Evolutionary conservation across 2,329 filamentous ascomycete genomes (phyloP).

Genomic region (Microthyrium microscopicum): DNA sequence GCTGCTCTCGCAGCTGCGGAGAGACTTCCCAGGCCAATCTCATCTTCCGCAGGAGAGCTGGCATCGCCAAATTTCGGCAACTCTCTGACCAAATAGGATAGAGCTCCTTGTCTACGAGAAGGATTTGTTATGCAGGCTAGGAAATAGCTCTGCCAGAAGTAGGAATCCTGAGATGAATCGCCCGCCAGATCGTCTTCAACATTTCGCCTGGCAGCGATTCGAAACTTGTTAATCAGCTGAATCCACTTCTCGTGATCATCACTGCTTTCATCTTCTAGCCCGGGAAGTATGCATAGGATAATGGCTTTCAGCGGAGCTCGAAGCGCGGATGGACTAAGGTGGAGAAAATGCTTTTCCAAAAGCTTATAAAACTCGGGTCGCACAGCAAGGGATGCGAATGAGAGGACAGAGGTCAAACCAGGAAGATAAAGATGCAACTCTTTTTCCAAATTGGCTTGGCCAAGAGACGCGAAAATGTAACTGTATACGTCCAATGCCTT

Average conservation of each 20-base stretch:
- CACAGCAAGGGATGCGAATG: constrained; percentile 86
- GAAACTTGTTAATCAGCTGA: constrained; percentile 61
- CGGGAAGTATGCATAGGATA: constrained; percentile 75
- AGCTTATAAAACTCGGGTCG: constrained; percentile 72
- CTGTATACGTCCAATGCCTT: constrained; percentile 90
- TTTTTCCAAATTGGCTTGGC: constrained; percentile 57
- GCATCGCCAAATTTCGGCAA: constrained; percentile 50
- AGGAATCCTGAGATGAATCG: constrained; percentile 47
- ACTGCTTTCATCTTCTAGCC: constrained; percentile 86
- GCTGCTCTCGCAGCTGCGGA: constrained; percentile 45
- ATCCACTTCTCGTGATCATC: constrained; percentile 91
- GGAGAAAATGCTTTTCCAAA: constrained; percentile 64
- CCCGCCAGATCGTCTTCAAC: constrained; percentile 28
- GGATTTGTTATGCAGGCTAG: constrained; percentile 81
- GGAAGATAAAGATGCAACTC: constrained; percentile 82
- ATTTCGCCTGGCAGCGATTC: constrained; percentile 35
- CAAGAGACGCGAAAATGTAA: constrained; percentile 75
- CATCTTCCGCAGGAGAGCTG: constrained; percentile 12
- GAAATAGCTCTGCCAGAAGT: constrained; percentile 98
- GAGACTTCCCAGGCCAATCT: constrained; percentile 22
- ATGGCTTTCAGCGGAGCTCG: constrained; percentile 82
- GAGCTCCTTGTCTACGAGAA: constrained; percentile 65
- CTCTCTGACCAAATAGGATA: constrained; percentile 69
- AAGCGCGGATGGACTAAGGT: constrained; percentile 51
- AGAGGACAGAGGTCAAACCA: constrained; percentile 73